Evolutionary conservation across 257 asterid genomes (phyloP).

Genomic region (Solanum acaule): DNA sequence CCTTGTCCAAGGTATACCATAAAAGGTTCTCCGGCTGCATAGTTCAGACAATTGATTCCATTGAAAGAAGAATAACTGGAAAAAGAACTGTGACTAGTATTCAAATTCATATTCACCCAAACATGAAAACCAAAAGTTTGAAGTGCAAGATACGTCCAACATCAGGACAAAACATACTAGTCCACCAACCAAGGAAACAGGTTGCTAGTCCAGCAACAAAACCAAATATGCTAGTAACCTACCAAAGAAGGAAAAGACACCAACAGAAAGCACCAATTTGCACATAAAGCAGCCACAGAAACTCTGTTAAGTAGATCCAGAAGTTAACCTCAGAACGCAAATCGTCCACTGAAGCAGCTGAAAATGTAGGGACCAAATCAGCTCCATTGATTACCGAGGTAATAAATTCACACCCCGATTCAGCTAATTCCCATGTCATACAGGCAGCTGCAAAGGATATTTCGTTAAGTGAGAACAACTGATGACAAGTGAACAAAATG

Average conservation of each 20-base stretch:
- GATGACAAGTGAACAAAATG: neutral
- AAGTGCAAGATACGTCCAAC: neutral
- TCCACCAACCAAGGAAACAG: neutral
- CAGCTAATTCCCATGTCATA: slow-evolving; percentile 99
- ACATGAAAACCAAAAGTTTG: neutral
- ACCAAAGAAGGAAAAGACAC: neutral
- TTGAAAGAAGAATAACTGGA: neutral
- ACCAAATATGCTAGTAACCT: neutral
- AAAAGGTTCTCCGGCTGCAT: neutral
- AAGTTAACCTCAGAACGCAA: slow-evolving; percentile 84
- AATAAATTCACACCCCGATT: slow-evolving; percentile 72
- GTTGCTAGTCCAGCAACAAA: neutral
- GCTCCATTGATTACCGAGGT: slow-evolving; percentile 90
- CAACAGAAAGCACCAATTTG: neutral
- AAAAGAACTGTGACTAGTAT: neutral
- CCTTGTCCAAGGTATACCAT: neutral
- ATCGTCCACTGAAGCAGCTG: slow-evolving; percentile 94
- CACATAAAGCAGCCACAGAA: neutral
- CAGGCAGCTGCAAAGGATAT: slow-evolving; percentile 73
- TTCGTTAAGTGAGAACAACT: neutral
- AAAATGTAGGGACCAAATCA: slow-evolving; percentile 92
- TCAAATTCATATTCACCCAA: neutral
- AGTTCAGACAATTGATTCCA: neutral
- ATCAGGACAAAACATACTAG: neutral
- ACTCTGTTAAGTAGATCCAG: neutral